Evolutionary conservation across 164 flowering plant genomes (phyloP), one percentile per base, ranked within the genome.

Genomic region (Annona squamosa): DNA sequence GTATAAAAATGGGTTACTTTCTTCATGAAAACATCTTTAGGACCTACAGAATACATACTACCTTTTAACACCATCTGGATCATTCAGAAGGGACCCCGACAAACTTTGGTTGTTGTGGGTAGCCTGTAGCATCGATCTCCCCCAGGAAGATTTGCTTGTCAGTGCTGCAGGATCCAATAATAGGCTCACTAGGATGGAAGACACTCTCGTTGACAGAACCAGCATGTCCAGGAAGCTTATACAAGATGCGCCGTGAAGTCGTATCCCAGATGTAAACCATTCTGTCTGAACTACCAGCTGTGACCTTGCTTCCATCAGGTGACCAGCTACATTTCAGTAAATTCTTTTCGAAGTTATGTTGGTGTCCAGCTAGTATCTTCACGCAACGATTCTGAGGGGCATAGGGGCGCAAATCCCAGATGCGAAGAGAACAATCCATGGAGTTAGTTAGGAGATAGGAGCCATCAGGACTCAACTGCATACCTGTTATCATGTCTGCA

Each of bases 321-420:
- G 99, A 91, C 99, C 99, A 95, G 76, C 89, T 71, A 84, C 99
- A 95, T 78, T 93, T 95, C 85, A 95, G 77, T 87, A 95, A 76
- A 79, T 89, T 95, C 90, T 93, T 90, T 74, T 95, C 99, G 67
- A 95, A 86, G 81, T 95, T 95, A 86, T 95, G 99, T 68, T 90
- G 99, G 79, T 95, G 96, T 10, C 98, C 99, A 78, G 89, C 91
- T 61, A 95, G 71, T 52, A 91, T 80, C 87, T 95, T 95, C 80
- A 95, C 94, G 75, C 97, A 93, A 1, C 99, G 94, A 67, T 95
- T 91, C 73, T 91, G 94, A 3, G 98, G 97, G 44, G 99, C 99
- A 80, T 95, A 95, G 0, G 99, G 99, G 9, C 99, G 91, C 94
- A 95, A 88, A 77, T 95, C 99, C 99, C 99, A 95, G 41, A 93